Conservation (phyloP, 768 basidiomycete species). For the Amanita fuliginea region DNA sequence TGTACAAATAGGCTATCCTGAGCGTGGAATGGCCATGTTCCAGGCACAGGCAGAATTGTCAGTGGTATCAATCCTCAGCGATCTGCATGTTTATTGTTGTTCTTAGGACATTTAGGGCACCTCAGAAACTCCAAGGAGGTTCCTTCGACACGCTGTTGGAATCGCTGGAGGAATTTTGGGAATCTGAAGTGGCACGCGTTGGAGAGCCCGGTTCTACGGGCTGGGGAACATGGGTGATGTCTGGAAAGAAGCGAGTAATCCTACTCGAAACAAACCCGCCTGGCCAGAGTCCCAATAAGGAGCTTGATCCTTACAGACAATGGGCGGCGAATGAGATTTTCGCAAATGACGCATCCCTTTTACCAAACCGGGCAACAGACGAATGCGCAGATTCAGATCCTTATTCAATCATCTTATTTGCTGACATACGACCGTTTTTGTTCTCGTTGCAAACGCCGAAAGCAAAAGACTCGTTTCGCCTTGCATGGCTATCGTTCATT, state of each 20-base stretch:
- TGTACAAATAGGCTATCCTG: slow-evolving; percentile 44
- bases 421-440: slow-evolving; percentile 54
- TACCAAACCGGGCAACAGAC: slow-evolving; percentile 47
- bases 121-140: slow-evolving; percentile 28
- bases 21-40: slow-evolving; percentile 67
- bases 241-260: slow-evolving; percentile 24
- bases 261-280: background rate
- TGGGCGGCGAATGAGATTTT: slow-evolving; percentile 54
- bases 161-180: slow-evolving; percentile 75
- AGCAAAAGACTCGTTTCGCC: slow-evolving; percentile 47
- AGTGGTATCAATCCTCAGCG: slow-evolving; percentile 13
- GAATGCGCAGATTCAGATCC: slow-evolving; percentile 48
- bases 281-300: slow-evolving; percentile 7
- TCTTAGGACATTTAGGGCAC: slow-evolving; percentile 47
- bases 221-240: slow-evolving; percentile 53
- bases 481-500: slow-evolving; percentile 59
- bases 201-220: slow-evolving; percentile 59
- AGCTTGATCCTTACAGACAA: slow-evolving; percentile 53
- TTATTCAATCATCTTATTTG: slow-evolving; percentile 61
- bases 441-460: slow-evolving; percentile 31
- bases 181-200: slow-evolving; percentile 65
- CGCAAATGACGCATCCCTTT: slow-evolving; percentile 28
- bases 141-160: slow-evolving; percentile 41
- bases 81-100: slow-evolving; percentile 1
- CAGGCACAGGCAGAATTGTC: slow-evolving; percentile 82